phyloP scores from a whole-genome alignment of 2,329 filamentous ascomycete species.

The Stagonosporopsis tanaceti region DNA sequence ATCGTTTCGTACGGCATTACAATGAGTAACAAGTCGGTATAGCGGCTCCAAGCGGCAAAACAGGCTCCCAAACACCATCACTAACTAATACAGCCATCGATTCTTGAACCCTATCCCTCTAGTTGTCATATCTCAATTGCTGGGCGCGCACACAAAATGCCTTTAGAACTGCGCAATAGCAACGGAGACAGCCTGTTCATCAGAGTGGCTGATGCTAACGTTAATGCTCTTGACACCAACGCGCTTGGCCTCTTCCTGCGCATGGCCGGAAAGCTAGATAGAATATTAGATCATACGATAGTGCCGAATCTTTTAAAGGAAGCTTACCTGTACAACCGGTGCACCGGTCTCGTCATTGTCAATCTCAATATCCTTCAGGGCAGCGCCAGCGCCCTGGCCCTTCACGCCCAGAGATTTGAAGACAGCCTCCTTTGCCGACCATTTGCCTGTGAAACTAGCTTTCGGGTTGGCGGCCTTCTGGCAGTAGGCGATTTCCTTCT shows the following conservation, averaged over 20 bases:
- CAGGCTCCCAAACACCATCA: conserved; percentile 6
- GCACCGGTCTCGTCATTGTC: conserved; percentile 80
- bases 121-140: not conserved
- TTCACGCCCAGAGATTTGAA: conserved; percentile 94
- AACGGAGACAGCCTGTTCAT: conserved; percentile 92
- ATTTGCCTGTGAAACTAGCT: conserved; percentile 91
- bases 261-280: conserved; percentile 81
- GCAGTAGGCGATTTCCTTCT: conserved; percentile 86
- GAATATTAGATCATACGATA: conserved; percentile 21
- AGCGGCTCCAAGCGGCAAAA: conserved; percentile 7
- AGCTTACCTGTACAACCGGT: conserved; percentile 82
- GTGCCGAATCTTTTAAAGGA: not conserved
- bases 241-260: conserved; percentile 81
- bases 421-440: conserved; percentile 97
- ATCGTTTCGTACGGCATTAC: conserved; percentile 15
- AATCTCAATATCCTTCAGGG: conserved; percentile 95
- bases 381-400: conserved; percentile 86
- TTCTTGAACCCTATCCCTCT: conserved; percentile 1
- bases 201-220: conserved; percentile 95
- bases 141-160: not conserved
- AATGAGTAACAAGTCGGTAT: conserved; percentile 17
- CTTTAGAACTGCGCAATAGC: conserved; percentile 80
- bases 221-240: conserved; percentile 87
- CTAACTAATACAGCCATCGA: conserved; percentile 8
- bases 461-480: conserved; percentile 78